phyloP scores from a whole-genome alignment of 2,329 filamentous ascomycete genomes.

The Colletotrichum agaves region DNA sequence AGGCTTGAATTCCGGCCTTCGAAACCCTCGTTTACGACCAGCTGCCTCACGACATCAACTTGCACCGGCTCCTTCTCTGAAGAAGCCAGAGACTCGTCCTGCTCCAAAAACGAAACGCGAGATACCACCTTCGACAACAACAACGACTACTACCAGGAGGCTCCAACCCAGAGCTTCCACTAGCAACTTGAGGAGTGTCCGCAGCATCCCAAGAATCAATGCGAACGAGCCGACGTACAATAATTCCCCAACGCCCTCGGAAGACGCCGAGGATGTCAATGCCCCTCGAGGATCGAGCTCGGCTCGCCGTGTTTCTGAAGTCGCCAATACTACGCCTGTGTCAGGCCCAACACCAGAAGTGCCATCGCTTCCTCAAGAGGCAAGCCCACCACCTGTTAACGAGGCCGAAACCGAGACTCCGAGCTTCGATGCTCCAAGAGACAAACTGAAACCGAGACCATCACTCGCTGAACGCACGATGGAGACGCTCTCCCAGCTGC shows the following conservation, averaged over 20 bases:
- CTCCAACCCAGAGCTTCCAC: slow-evolving; percentile 4
- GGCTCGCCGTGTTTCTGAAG: slow-evolving; percentile 47
- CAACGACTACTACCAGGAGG: slow-evolving; percentile 38
- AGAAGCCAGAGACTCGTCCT: slow-evolving; percentile 18
- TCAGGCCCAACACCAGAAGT: slow-evolving; percentile 22
- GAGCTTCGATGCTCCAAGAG: slow-evolving; percentile 36
- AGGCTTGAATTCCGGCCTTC: slow-evolving; percentile 38
- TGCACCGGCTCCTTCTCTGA: slow-evolving; percentile 24
- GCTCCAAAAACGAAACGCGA: slow-evolving; percentile 32
- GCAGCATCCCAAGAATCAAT: slow-evolving; percentile 28
- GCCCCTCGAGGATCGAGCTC: slow-evolving; percentile 43
- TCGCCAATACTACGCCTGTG: slow-evolving; percentile 4
- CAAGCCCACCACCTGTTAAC: slow-evolving; percentile 29
- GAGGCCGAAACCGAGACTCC: slow-evolving; percentile 27
- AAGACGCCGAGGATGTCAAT: slow-evolving; percentile 41
- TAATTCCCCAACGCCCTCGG: slow-evolving; percentile 27
- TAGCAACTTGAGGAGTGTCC: slow-evolving; percentile 2
- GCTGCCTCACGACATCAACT: slow-evolving; percentile 44
- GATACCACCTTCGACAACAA: slow-evolving; percentile 37
- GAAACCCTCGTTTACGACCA: slow-evolving; percentile 51
- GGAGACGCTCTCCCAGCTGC: slow-evolving; percentile 82
- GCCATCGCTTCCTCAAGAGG: slow-evolving; percentile 16
- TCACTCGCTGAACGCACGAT: slow-evolving; percentile 87
- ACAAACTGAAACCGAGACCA: slow-evolving; percentile 50
- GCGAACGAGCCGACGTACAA: slow-evolving; percentile 30